These are phyloP conservation scores for Lolium perenne DNA, from an alignment of 176 grass and related monocot genomes.

Conservation along the genomic window DNA sequence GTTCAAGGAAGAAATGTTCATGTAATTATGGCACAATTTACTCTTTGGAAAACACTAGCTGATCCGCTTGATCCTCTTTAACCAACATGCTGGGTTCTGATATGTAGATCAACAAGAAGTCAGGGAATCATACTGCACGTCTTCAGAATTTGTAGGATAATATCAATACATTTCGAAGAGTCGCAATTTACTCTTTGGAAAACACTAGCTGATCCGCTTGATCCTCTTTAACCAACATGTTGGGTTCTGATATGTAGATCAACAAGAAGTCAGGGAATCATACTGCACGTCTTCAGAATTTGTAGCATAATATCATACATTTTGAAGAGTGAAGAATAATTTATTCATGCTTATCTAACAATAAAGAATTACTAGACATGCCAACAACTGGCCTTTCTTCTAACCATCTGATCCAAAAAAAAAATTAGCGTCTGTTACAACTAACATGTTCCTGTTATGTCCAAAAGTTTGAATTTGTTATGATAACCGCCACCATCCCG, in stretches of 20 bases:
- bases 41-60: background rate
- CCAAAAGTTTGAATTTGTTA: conserved; percentile 66
- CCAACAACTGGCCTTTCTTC: background rate
- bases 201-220: background rate
- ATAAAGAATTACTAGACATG: conserved; percentile 61
- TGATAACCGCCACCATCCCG: conserved; percentile 32
- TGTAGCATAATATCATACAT: background rate
- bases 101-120: background rate
- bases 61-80: background rate
- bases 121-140: background rate
- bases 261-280: background rate
- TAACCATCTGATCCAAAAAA: conserved; percentile 21
- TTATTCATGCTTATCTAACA: conserved; percentile 55
- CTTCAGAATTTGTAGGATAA: too few species aligned
- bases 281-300: background rate
- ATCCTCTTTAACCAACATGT: background rate
- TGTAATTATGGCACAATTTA: background rate
- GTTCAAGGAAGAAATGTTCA: background rate
- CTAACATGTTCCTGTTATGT: conserved; percentile 46
- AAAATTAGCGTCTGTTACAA: conserved; percentile 45
- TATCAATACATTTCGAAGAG: background rate
- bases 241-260: background rate
- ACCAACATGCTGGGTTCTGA: background rate
- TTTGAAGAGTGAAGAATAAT: conserved; percentile 4
- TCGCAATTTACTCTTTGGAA: background rate